These are phyloP conservation scores for Spironucleus salmonicida DNA, from an alignment of 208 protist species.

Conservation along the genomic window DNA sequence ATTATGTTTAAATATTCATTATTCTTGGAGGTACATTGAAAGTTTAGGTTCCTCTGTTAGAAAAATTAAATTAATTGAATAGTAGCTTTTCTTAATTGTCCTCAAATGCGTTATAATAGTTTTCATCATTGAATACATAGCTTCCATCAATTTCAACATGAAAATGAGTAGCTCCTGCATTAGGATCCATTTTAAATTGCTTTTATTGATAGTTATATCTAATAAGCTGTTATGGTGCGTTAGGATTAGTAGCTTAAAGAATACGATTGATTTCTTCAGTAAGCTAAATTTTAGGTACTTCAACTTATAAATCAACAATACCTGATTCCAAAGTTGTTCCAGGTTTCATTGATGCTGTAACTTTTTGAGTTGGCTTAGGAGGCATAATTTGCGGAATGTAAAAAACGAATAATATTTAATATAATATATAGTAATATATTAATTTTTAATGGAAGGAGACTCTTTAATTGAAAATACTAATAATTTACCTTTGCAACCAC, in stretches of 20 bases:
- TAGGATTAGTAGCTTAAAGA: neutral
- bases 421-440: no score
- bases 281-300: no score
- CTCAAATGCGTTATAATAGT: neutral
- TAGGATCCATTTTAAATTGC: neutral
- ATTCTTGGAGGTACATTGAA: neutral
- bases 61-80: slow-evolving; percentile 18
- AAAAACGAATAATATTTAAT: no score
- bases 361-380: no score
- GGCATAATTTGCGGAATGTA: no score
- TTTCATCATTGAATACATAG: neutral
- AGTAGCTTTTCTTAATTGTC: neutral
- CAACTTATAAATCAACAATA: no score
- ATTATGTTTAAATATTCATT: neutral
- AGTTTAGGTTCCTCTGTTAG: slow-evolving; percentile 6
- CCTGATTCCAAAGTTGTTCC: no score
- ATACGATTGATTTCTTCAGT: neutral
- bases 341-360: no score
- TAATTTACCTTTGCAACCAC: no score
- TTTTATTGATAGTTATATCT: neutral
- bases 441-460: no score
- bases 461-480: no score
- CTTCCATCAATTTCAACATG: slow-evolving; percentile 13
- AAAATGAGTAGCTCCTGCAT: neutral
- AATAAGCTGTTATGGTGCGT: slow-evolving; percentile 1